Evolutionary conservation across 164 flowering plant genomes (phyloP).

Genomic region (Tetracentron sinense): DNA sequence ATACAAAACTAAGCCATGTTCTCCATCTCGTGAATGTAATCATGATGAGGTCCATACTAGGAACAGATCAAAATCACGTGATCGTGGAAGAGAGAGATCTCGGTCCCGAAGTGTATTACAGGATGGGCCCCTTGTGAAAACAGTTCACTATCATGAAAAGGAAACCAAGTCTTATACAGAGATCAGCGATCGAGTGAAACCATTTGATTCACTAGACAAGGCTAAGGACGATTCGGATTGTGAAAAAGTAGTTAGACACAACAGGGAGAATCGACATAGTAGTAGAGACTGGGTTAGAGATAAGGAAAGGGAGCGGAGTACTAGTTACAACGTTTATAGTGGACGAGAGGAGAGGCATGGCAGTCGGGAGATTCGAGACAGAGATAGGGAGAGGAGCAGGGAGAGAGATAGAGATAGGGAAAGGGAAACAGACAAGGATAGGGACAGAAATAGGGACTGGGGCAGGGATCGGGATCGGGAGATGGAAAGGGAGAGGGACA

Average conservation of each 20-base stretch:
- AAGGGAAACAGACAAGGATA: conserved; percentile 13
- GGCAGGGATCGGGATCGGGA: conserved; percentile 25
- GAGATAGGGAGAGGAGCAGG: conserved; percentile 21
- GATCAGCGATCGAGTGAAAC: conserved; percentile 9
- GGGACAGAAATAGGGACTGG: conserved; percentile 24
- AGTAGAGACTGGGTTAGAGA: conserved; percentile 32
- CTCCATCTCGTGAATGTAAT: conserved; percentile 29
- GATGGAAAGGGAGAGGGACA: conserved; percentile 24
- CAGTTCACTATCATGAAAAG: conserved; percentile 12
- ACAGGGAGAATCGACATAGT: conserved; percentile 21
- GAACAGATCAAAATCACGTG: conserved; percentile 47
- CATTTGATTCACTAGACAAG: conserved; percentile 18
- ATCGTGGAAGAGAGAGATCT: conserved; percentile 41
- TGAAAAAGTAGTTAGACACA: conserved; percentile 15
- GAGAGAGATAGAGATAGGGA: conserved; percentile 13
- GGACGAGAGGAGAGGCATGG: conserved; percentile 27
- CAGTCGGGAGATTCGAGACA: conserved; percentile 24
- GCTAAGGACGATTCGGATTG: conserved; percentile 26
- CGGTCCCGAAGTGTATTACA: conserved; percentile 35
- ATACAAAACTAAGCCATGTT: conserved; percentile 12
- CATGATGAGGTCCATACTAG: conserved; percentile 24
- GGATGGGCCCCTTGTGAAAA: conserved; percentile 22
- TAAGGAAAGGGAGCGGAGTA: conserved; percentile 33
- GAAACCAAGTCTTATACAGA: conserved; percentile 16
- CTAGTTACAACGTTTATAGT: conserved; percentile 26